phyloP scores from a whole-genome alignment of 2,329 filamentous ascomycete species.

The Neofusicoccum umdonicola region DNA sequence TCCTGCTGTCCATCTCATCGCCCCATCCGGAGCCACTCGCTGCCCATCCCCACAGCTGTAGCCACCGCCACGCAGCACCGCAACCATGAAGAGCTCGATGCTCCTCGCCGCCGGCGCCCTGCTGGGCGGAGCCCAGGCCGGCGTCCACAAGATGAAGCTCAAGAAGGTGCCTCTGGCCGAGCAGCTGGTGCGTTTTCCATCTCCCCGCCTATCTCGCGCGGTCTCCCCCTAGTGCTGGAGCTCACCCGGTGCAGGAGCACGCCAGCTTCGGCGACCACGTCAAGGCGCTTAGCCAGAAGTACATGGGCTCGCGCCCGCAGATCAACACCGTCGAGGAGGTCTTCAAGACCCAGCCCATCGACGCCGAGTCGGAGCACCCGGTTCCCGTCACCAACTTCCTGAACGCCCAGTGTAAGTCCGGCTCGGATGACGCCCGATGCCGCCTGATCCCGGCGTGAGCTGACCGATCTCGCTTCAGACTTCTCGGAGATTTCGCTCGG shows the following conservation, averaged over 20 bases:
- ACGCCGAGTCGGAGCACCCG: constrained; percentile 67
- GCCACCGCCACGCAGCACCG: background rate
- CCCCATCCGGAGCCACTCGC: background rate
- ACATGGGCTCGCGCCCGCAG: constrained; percentile 80
- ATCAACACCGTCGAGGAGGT: constrained; percentile 59
- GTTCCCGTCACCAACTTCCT: constrained; percentile 96
- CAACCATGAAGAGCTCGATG: constrained; percentile 78
- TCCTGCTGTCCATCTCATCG: background rate
- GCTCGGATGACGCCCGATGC: background rate
- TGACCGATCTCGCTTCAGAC: constrained; percentile 54
- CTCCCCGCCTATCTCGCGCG: constrained; percentile 4
- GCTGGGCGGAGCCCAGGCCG: constrained; percentile 79
- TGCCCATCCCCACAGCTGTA: background rate
- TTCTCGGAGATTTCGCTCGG: constrained; percentile 96
- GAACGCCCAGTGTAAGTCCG: constrained; percentile 88
- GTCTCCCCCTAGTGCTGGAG: constrained; percentile 11
- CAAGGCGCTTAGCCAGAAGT: constrained; percentile 87
- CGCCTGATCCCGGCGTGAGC: background rate
- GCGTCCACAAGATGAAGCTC: constrained; percentile 93
- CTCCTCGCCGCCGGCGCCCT: constrained; percentile 76
- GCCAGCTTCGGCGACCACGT: constrained; percentile 79
- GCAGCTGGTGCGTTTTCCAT: constrained; percentile 70
- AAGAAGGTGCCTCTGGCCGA: constrained; percentile 92
- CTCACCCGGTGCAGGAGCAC: constrained; percentile 56
- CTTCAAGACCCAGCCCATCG: constrained; percentile 71